phyloP scores from a whole-genome alignment of 192 early-diverging fungal species.

The Umbelopsis vinacea region DNA sequence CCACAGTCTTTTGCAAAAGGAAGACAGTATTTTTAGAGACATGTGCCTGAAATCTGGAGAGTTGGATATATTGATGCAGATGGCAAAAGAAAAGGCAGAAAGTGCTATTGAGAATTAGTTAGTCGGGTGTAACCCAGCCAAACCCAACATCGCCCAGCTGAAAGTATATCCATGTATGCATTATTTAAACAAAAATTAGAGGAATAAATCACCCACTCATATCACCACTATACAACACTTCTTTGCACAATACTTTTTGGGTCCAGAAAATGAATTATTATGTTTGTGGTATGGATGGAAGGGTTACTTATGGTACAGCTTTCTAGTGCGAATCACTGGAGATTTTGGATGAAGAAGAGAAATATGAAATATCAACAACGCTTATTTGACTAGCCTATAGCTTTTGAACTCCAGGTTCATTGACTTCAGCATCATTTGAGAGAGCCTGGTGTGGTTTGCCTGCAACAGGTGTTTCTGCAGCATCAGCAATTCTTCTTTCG shows the following conservation, averaged over 20 bases:
- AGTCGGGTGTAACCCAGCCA: background rate
- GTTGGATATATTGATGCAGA: constrained; percentile 65
- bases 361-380: background rate
- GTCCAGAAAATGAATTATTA: too few relatives aligned
- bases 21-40: constrained; percentile 62
- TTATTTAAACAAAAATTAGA: too few relatives aligned
- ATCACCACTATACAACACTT: too few relatives aligned
- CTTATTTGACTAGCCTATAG: background rate
- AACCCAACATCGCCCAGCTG: background rate
- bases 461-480: background rate
- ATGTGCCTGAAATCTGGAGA: constrained; percentile 92
- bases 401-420: background rate
- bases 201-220: too few relatives aligned
- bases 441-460: background rate
- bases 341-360: background rate
- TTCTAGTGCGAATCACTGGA: too few relatives aligned
- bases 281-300: too few relatives aligned
- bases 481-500: background rate
- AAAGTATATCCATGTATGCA: too few relatives aligned
- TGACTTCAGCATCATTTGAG: background rate
- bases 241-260: too few relatives aligned
- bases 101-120: background rate
- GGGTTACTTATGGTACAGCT: too few relatives aligned
- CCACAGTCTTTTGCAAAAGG: constrained; percentile 63
- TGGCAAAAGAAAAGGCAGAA: constrained; percentile 42